phyloP scores from a whole-genome alignment of 139 green algal genomes.

The Micromonas commoda region DNA sequence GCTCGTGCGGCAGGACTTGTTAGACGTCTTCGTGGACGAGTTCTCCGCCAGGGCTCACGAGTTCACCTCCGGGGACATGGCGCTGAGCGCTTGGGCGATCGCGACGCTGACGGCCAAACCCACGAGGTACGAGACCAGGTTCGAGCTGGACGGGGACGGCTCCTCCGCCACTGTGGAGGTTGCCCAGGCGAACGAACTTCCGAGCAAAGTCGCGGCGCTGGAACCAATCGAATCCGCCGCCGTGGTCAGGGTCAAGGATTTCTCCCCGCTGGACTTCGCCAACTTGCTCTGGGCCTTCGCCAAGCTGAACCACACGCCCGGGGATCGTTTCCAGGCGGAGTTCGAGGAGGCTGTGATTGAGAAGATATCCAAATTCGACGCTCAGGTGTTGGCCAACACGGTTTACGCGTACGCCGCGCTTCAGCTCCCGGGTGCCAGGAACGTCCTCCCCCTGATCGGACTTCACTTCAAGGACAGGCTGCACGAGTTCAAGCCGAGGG shows the following conservation, averaged over 20 bases:
- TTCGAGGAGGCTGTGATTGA: not conserved
- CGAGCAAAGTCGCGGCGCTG: too few relatives aligned
- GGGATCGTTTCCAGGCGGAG: not conserved
- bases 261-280: conserved; percentile 13
- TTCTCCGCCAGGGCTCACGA: too few relatives aligned
- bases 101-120: not conserved
- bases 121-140: not conserved
- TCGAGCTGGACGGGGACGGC: not conserved
- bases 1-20: too few relatives aligned
- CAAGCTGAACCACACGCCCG: conserved; percentile 19
- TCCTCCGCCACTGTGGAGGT: too few relatives aligned
- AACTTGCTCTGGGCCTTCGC: conserved; percentile 28
- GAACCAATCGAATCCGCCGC: too few relatives aligned
- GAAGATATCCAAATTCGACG: not conserved
- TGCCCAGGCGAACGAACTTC: too few relatives aligned
- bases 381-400: not conserved
- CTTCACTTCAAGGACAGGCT: not conserved
- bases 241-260: conserved; percentile 1
- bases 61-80: not conserved
- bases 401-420: not conserved
- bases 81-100: not conserved
- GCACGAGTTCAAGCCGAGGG: not conserved
- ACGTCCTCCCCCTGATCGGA: not conserved
- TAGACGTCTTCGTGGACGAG: too few relatives aligned
- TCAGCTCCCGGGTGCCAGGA: not conserved